Evolutionary conservation across 257 asterid genomes (phyloP), one percentile per base, ranked within the genome.

Genomic region (Verbascum thapsus): DNA sequence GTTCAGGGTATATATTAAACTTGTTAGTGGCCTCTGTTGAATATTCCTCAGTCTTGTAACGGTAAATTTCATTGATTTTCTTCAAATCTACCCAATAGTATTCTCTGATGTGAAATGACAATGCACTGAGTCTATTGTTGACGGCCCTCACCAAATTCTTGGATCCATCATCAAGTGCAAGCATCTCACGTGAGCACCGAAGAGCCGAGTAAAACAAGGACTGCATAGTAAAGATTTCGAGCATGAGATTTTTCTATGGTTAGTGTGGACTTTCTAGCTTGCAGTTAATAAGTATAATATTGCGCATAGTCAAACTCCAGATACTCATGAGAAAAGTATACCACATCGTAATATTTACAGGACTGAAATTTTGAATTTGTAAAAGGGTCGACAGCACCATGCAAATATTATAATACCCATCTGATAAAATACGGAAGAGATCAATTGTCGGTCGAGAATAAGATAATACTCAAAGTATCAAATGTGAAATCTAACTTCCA

Each of bases 1-100:
- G 97, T 38, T 89, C 97, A 5, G 97, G 97, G 75, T 89, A 89
- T 76, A 89, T 89, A 65, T 89, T 89, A 54, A 89, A 89, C 80
- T 89, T 89, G 81, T 89, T 89, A n/a, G 81, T 89, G 51, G 97
- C 97, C 56, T 89, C 91, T 2, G 86, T 83, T 6, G 97, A 89
- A 72, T 89, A 89, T 78, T 89, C 97, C 77, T 89, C 97, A 0
- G 97, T 89, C 80, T 89, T 89, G 38, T 89, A 89, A 51, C 95
- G 80, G 68, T 89, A 89, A 26, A 89, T 89, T 68, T 89, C 97
- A 48, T 89, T 89, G 60, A 89, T 87, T 75, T 87, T 89, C 80
- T 79, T 89, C 78, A 87, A 78, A 79, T 89, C 97, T 20, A 87
- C 95, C 95, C 95, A 89, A 66, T 89, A 89, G 60, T 89, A 89